A percentile compares a stretch with the other conserved stretches of the same genome.
phyloP scores from a whole-genome alignment of 192 early-diverging fungal genomes.

The Backusella circina region DNA sequence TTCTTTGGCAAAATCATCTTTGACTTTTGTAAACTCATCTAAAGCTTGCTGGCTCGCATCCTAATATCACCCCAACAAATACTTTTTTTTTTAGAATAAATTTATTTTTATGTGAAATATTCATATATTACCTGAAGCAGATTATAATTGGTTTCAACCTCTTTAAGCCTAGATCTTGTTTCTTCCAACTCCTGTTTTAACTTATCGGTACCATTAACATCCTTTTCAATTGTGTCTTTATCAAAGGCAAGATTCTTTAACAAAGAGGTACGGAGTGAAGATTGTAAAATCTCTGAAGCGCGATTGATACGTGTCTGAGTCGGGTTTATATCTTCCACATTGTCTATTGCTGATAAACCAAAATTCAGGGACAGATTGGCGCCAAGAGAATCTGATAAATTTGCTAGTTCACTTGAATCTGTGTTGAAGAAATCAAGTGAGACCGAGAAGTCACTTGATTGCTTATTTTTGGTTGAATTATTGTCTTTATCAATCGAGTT shows the following conservation, averaged over 20 bases:
- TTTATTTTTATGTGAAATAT: neutral
- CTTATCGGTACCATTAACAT: neutral
- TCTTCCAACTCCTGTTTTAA: constrained; percentile 23
- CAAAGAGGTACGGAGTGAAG: neutral
- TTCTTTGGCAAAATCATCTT: constrained; percentile 47
- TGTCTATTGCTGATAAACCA: neutral
- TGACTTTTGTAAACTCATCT: constrained; percentile 39
- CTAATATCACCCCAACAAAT: neutral
- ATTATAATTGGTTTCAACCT: constrained; percentile 28
- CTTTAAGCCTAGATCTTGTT: constrained; percentile 18
- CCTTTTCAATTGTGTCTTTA: neutral
- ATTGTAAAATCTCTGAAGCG: constrained; percentile 18
- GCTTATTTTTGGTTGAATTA: neutral
- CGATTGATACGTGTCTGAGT: constrained; percentile 12
- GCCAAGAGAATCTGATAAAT: constrained; percentile 32
- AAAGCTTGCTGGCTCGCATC: constrained; percentile 35
- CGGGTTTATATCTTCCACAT: neutral
- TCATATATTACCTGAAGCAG: constrained; percentile 32
- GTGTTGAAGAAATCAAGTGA: constrained; percentile 27
- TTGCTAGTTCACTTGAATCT: constrained; percentile 29
- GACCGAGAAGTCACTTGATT: neutral
- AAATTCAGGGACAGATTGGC: constrained; percentile 19
- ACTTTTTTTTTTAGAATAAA: neutral
- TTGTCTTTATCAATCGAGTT: constrained; percentile 5
- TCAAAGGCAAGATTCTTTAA: neutral